Evolutionary conservation across 2,329 filamentous ascomycete species (phyloP).

Genomic region (Achaetomium macrosporum): DNA sequence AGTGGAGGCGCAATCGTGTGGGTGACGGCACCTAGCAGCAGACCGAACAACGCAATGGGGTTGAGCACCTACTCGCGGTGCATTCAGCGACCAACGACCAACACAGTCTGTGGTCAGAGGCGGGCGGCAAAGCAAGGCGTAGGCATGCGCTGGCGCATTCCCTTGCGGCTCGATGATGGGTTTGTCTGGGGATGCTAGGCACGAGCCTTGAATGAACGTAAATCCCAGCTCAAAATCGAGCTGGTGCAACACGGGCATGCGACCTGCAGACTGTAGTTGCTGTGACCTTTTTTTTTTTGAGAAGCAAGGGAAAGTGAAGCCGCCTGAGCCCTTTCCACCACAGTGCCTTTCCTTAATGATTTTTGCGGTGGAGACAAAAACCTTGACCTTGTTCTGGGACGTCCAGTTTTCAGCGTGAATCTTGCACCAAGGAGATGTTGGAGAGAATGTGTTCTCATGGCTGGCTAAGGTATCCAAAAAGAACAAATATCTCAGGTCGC

Average conservation of each 20-base stretch:
- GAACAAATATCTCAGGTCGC: no score
- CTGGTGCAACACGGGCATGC: constrained; percentile 10
- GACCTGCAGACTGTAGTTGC: constrained; percentile 2
- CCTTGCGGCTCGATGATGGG: neutral
- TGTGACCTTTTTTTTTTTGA: neutral
- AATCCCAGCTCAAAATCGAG: constrained; percentile 1
- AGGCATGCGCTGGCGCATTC: constrained; percentile 7
- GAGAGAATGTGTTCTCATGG: no score
- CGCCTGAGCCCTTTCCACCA: neutral
- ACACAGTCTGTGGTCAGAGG: constrained; percentile 6
- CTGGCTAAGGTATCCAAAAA: no score
- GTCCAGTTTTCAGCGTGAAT: no score
- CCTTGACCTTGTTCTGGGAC: no score
- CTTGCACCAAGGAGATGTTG: no score
- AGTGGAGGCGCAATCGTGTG: neutral
- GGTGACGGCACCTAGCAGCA: neutral
- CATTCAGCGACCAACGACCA: constrained; percentile 9
- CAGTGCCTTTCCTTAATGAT: neutral
- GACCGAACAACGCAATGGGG: constrained; percentile 1
- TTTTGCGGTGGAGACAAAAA: constrained; percentile 1
- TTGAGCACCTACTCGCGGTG: neutral
- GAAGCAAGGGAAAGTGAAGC: neutral
- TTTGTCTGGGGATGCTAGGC: neutral
- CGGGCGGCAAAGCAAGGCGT: constrained; percentile 8
- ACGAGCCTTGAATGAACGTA: constrained; percentile 5